Percentiles rank a stretch among this genome's conserved stretches.
Evolutionary conservation across 805 yeast species (phyloP).

Genomic region (Naumovozyma castellii): DNA sequence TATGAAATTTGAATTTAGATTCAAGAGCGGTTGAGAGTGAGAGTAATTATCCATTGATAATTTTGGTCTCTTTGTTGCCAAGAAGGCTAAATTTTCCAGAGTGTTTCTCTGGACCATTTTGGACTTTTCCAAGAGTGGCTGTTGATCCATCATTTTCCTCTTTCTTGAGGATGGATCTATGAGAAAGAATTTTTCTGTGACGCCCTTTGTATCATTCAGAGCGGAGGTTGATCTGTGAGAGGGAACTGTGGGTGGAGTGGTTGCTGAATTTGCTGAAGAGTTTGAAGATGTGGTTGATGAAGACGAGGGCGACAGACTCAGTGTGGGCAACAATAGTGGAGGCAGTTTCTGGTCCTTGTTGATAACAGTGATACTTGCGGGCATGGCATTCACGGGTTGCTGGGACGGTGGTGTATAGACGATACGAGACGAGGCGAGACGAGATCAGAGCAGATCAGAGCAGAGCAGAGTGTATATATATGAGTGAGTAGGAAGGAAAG

Average conservation of each 20-base stretch:
- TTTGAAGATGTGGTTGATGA: not conserved
- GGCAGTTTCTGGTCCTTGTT: conserved; percentile 23
- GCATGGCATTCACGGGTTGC: conserved; percentile 6
- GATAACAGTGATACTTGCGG: conserved; percentile 20
- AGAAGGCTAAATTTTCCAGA: conserved; percentile 14
- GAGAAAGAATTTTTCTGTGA: not conserved
- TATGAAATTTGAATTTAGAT: too few relatives aligned
- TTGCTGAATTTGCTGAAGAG: not conserved
- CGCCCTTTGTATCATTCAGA: not conserved
- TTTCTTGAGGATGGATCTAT: not conserved
- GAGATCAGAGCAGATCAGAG: too few relatives aligned
- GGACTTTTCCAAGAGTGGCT: too few relatives aligned
- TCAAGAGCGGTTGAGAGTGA: too few relatives aligned
- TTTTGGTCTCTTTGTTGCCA: conserved; percentile 18
- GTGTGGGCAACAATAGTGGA: conserved; percentile 25
- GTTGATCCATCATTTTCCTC: conserved; percentile 1
- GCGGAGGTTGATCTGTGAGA: not conserved
- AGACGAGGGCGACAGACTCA: conserved; percentile 3
- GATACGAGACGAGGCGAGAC: too few relatives aligned
- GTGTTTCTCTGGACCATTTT: too few relatives aligned
- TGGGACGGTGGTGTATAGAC: too few relatives aligned
- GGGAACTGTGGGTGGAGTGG: not conserved
- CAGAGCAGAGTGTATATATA: too few relatives aligned
- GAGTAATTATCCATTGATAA: conserved; percentile 2
- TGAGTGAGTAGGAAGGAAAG: too few relatives aligned